These are phyloP conservation scores for Melastoma malabathricum DNA, from an alignment of 345 rosid species.

Conservation along the genomic window DNA sequence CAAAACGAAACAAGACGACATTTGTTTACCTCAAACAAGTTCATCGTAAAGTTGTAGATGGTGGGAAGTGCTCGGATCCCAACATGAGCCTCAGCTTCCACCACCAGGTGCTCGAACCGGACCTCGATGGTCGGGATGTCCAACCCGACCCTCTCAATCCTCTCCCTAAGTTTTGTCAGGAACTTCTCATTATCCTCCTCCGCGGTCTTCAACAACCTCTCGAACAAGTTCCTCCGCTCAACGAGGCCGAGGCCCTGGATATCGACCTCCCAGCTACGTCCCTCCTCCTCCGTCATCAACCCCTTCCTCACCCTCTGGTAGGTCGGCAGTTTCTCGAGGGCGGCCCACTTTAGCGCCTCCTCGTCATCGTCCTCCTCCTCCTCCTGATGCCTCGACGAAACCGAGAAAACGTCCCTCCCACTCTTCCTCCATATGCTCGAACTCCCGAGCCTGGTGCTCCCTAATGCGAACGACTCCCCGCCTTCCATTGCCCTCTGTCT, in stretches of 20 bases:
- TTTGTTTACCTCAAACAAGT: slow-evolving; percentile 33
- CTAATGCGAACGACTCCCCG: slow-evolving; percentile 14
- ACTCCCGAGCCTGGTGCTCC: slow-evolving; percentile 29
- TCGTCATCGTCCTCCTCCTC: slow-evolving; percentile 50
- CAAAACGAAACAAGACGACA: background rate
- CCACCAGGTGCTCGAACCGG: slow-evolving; percentile 55
- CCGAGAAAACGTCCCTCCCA: slow-evolving; percentile 29
- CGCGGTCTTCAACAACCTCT: slow-evolving; percentile 54
- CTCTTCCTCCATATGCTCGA: slow-evolving; percentile 31
- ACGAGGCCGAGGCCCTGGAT: slow-evolving; percentile 49
- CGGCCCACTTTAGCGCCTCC: slow-evolving; percentile 88
- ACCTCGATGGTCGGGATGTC: slow-evolving; percentile 85
- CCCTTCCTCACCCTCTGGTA: slow-evolving; percentile 57
- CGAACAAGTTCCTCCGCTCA: slow-evolving; percentile 57
- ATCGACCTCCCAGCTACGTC: slow-evolving; percentile 42
- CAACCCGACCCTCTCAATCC: slow-evolving; percentile 81
- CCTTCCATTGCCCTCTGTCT: slow-evolving; percentile 16
- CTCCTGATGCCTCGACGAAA: slow-evolving; percentile 34
- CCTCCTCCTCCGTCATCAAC: slow-evolving; percentile 38
- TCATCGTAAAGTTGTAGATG: slow-evolving; percentile 29
- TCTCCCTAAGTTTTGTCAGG: slow-evolving; percentile 60
- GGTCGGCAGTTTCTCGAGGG: slow-evolving; percentile 78
- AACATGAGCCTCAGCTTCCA: slow-evolving; percentile 49
- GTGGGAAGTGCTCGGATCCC: slow-evolving; percentile 60
- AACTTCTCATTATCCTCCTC: slow-evolving; percentile 85